phyloP scores from a whole-genome alignment of 768 basidiomycete species.

The Boletus vermiculosoides region DNA sequence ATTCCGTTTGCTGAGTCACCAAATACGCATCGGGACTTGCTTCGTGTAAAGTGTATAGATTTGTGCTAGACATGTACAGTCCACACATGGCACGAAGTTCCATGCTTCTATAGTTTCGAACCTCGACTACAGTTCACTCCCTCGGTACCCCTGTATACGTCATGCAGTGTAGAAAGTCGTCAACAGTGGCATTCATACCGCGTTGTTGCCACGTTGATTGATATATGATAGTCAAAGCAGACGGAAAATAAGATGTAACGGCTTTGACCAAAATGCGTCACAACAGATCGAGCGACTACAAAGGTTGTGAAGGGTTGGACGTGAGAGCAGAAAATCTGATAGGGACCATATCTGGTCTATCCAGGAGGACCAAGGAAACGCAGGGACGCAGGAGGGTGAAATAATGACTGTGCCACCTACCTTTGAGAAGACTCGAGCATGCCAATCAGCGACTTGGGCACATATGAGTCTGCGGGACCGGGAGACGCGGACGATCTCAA shows the following conservation, averaged over 20 bases:
- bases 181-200: not conserved
- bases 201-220: too few relatives aligned
- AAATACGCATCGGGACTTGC: too few relatives aligned
- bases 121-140: not conserved
- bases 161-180: too few relatives aligned
- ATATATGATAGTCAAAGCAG: not conserved
- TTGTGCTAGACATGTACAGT: not conserved
- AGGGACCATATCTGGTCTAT: not conserved
- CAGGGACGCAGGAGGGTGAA: not conserved
- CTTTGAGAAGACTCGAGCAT: not conserved
- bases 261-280: not conserved
- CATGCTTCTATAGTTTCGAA: not conserved
- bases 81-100: not conserved
- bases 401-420: not conserved
- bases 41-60: not conserved
- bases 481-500: not conserved
- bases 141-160: not conserved
- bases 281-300: not conserved
- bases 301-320: not conserved
- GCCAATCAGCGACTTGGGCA: not conserved
- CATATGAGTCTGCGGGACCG: not conserved
- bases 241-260: not conserved
- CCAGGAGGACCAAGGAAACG: not conserved
- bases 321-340: not conserved
- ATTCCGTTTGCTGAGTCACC: not conserved